Evolutionary conservation across 192 early-diverging fungal species (phyloP), one percentile per base, ranked within the genome.

Genomic region (Coemansia sp.): DNA sequence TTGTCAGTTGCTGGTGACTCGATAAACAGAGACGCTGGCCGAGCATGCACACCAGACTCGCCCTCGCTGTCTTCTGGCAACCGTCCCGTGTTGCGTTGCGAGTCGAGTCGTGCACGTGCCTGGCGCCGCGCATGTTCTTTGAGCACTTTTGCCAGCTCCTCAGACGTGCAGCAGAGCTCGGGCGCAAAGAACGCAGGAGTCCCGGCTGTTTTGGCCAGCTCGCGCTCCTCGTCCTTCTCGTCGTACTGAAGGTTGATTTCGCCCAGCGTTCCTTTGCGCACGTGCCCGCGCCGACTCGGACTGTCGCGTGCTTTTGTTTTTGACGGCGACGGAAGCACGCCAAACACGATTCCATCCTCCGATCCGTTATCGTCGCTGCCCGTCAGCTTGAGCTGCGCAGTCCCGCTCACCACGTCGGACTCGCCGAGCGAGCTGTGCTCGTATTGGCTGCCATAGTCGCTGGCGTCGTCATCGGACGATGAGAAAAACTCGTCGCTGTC

Each of bases 131-230:
- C 22, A 51, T 78, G 66, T 23, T 68, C 68, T 7, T 58, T 62
- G 40, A 80, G 62, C 5, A 80, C 69, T 22, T 56, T 64, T 37
- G 75, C 64, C 64, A 84, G 66, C 63, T 75, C 71, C 37, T 71
- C 78, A n/a, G 64, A 54, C 3, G 75, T 84, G 65, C 89, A 89
- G 77, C 96, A 98, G 17, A 97, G 82, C 74, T 98, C 97, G 17
- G 97, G 97, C 28, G 97, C 97, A 85, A 98, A 98, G 69, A 98
- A 98, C 2, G 97, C 95, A 2, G 97, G 97, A 17, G 89, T 91
- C 1, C 97, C 97, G 4, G 93, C 95, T 2, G 97, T 98, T 68
- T 94, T 94, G 44, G 91, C 89, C 40, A 98, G 83, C 73, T 97
- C 95, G 47, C 87, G 81, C 71, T 96, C 91, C 64, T 92, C 78